Evolutionary conservation across 192 early-diverging fungal species (phyloP).

Genomic region (Pilaira anomala): DNA sequence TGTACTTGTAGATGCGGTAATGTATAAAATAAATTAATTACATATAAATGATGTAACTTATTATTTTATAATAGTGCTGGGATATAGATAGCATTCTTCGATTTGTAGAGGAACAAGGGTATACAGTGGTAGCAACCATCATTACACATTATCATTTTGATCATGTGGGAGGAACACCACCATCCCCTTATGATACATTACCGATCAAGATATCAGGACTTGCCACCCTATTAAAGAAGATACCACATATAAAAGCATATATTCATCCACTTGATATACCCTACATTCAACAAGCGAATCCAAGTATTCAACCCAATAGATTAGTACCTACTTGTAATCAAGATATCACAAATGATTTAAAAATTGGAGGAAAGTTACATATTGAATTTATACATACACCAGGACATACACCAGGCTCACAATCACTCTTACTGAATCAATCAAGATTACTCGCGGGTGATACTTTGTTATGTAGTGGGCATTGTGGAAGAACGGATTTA

Average conservation of each 20-base stretch:
- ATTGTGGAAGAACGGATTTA: slow-evolving; percentile 81
- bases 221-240: slow-evolving; percentile 64
- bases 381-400: slow-evolving; percentile 87
- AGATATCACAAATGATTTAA: slow-evolving; percentile 15
- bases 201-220: slow-evolving; percentile 79
- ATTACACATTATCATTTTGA: slow-evolving; percentile 89
- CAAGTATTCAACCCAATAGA: slow-evolving; percentile 36
- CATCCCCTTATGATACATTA: slow-evolving; percentile 78
- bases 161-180: slow-evolving; percentile 74
- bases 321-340: slow-evolving; percentile 28
- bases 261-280: slow-evolving; percentile 77
- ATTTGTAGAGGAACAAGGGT: slow-evolving; percentile 51
- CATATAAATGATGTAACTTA: too few species aligned
- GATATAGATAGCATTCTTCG: slow-evolving; percentile 82
- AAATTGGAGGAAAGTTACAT: slow-evolving; percentile 44
- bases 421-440: slow-evolving; percentile 76
- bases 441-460: slow-evolving; percentile 81
- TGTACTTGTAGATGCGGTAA: slow-evolving; percentile 79
- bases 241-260: slow-evolving; percentile 72
- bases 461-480: slow-evolving; percentile 72
- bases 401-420: slow-evolving; percentile 87
- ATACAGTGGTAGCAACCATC: slow-evolving; percentile 68
- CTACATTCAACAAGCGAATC: slow-evolving; percentile 63
- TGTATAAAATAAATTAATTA: slow-evolving; percentile 1
- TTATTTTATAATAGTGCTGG: slow-evolving; percentile 91